Conservation (phyloP, 2,329 filamentous ascomycete species). For the Phaeophleospora eucalypticola region DNA sequence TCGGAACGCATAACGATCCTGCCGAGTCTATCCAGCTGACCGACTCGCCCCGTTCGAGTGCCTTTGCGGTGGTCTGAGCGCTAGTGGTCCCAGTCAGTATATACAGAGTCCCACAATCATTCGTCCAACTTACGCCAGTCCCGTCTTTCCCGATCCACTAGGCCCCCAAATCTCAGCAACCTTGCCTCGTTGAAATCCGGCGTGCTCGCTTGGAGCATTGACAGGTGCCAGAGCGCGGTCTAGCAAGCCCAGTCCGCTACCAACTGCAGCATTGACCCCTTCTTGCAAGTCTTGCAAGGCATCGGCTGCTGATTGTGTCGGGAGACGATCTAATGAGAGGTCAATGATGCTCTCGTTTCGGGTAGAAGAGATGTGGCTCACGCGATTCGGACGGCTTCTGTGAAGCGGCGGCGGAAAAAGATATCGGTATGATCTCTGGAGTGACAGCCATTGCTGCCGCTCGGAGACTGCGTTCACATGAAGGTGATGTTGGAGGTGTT, state of each 20-base stretch:
- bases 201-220: background rate
- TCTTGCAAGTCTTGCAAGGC: conserved; percentile 3
- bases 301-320: conserved; percentile 10
- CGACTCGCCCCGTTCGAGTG: conserved; percentile 55
- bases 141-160: conserved; percentile 78
- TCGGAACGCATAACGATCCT: too few species aligned
- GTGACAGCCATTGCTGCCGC: conserved; percentile 9
- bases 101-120: background rate
- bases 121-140: conserved; percentile 61
- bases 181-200: conserved; percentile 68
- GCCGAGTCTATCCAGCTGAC: conserved; percentile 86
- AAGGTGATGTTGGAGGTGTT: background rate
- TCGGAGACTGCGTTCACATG: background rate
- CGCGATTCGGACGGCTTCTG: conserved; percentile 1
- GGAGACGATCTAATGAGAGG: conserved; percentile 15
- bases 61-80: conserved; percentile 64
- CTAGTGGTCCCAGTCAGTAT: conserved; percentile 44
- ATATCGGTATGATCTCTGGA: conserved; percentile 1
- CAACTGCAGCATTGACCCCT: background rate
- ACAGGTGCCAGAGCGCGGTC: conserved; percentile 5
- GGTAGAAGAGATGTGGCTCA: too few species aligned
- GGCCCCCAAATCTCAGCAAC: conserved; percentile 86
- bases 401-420: conserved; percentile 4
- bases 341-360: too few species aligned
- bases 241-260: conserved; percentile 6